Evolutionary conservation across 192 early-diverging fungal genomes (phyloP).

Genomic region (Coemansia sp.): DNA sequence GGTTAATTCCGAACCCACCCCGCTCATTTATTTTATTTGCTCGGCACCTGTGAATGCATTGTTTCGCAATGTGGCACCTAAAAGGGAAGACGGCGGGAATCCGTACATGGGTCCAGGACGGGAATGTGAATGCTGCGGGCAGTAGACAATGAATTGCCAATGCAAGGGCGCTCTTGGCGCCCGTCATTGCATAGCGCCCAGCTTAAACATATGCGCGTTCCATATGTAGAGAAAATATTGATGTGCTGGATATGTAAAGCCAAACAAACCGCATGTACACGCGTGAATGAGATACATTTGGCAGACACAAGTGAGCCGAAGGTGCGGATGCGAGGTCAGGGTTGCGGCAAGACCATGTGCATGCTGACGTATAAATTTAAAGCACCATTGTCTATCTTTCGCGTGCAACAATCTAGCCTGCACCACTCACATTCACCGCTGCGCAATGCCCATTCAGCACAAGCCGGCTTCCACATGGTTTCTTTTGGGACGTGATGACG

Average conservation of each 20-base stretch:
- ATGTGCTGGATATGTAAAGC: neutral
- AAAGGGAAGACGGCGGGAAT: constrained; percentile 1
- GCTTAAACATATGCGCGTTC: neutral
- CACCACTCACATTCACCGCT: neutral
- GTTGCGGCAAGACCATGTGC: constrained; percentile 3
- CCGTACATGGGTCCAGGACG: neutral
- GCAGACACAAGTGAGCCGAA: constrained; percentile 2
- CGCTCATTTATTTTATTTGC: neutral
- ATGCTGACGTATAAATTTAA: constrained; percentile 1
- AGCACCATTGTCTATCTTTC: constrained; percentile 2
- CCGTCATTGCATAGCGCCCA: neutral
- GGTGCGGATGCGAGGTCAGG: neutral
- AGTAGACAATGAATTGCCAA: neutral
- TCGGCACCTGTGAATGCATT: neutral
- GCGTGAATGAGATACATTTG: neutral
- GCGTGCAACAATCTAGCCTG: constrained; percentile 2
- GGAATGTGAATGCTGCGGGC: neutral
- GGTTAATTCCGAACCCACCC: constrained; percentile 2
- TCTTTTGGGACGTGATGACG: constrained; percentile 1
- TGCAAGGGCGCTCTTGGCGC: constrained; percentile 6
- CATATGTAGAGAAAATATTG: neutral
- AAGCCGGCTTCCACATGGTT: constrained; percentile 4
- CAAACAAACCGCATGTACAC: neutral
- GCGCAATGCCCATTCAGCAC: neutral
- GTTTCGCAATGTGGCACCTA: neutral